A percentile compares a stretch with the other conserved stretches of the same genome.
Evolutionary conservation across 345 rosid genomes (phyloP).

Genomic region (Psidium friedrichsthalianum): DNA sequence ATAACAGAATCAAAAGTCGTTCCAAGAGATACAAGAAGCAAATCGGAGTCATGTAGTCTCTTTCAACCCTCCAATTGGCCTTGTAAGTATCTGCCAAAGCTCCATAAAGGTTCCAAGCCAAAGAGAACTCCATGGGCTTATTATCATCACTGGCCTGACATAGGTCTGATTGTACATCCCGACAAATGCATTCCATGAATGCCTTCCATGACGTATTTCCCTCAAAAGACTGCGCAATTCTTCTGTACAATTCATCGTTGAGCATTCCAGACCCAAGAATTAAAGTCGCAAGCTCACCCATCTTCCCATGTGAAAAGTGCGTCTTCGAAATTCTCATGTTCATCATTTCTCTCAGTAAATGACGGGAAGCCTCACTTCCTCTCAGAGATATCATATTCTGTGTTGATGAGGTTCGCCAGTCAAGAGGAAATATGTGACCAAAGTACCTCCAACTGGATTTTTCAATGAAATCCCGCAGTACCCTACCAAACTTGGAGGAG

Average conservation of each 20-base stretch:
- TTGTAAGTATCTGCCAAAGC: slow-evolving; percentile 21
- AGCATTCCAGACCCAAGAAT: slow-evolving; percentile 32
- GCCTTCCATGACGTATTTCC: slow-evolving; percentile 16
- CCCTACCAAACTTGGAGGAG: not conserved
- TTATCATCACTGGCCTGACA: not conserved
- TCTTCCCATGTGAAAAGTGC: slow-evolving; percentile 19
- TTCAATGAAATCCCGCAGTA: slow-evolving; percentile 1
- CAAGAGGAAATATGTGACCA: slow-evolving; percentile 20
- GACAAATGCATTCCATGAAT: slow-evolving; percentile 10
- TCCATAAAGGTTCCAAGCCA: slow-evolving; percentile 8
- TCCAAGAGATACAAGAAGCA: slow-evolving; percentile 40
- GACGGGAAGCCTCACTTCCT: slow-evolving; percentile 9
- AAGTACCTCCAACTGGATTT: slow-evolving; percentile 4
- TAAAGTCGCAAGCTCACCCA: slow-evolving; percentile 19
- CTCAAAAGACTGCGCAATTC: not conserved
- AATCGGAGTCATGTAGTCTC: slow-evolving; percentile 23
- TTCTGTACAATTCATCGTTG: not conserved
- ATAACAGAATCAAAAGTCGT: slow-evolving; percentile 15
- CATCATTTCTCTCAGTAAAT: slow-evolving; percentile 8
- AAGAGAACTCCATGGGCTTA: not conserved
- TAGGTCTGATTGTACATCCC: not conserved
- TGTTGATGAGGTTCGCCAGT: slow-evolving; percentile 17
- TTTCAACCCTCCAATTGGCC: slow-evolving; percentile 14
- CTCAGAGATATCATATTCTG: slow-evolving; percentile 19
- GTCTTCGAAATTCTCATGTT: not conserved